phyloP scores from a whole-genome alignment of 352 stramenopile genomes.

The Pythium dissimile region DNA sequence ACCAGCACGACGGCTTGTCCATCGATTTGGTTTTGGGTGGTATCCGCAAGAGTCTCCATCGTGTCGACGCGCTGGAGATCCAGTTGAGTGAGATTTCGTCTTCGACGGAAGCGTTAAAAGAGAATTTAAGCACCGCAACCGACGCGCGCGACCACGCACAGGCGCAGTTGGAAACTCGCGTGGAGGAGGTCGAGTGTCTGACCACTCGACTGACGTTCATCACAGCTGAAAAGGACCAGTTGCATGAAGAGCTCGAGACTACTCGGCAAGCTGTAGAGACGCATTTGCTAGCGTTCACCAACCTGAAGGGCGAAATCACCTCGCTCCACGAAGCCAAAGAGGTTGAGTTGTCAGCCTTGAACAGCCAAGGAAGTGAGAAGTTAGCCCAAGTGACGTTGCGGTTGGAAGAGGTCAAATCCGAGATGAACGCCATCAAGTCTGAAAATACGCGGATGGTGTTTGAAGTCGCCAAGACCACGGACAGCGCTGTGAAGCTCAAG shows the following conservation, averaged over 20 bases:
- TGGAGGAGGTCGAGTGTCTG: slow-evolving; percentile 15
- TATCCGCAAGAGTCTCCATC: not conserved
- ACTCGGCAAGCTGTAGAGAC: not conserved
- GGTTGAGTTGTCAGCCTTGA: not conserved
- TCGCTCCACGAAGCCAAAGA: slow-evolving; percentile 4
- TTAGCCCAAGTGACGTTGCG: slow-evolving; percentile 30
- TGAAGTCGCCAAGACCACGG: slow-evolving; percentile 65
- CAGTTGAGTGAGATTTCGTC: slow-evolving; percentile 8
- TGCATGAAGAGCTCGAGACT: slow-evolving; percentile 1
- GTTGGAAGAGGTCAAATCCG: slow-evolving; percentile 35
- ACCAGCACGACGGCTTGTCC: not conserved
- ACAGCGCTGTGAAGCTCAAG: slow-evolving; percentile 54
- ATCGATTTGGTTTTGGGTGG: not conserved
- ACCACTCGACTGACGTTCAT: slow-evolving; percentile 1
- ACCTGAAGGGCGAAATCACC: slow-evolving; percentile 8
- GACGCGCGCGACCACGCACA: not conserved
- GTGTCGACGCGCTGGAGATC: slow-evolving; percentile 1
- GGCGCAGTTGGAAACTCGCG: not conserved
- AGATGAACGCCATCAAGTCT: slow-evolving; percentile 57
- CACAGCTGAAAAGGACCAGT: not conserved
- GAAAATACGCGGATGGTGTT: slow-evolving; percentile 79
- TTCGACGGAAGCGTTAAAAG: slow-evolving; percentile 6
- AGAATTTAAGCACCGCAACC: slow-evolving; percentile 6
- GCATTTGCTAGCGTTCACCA: not conserved
- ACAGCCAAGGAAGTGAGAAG: slow-evolving; percentile 3